phyloP scores from a whole-genome alignment of 2,329 filamentous ascomycete species.

The Cladosporium phlei region DNA sequence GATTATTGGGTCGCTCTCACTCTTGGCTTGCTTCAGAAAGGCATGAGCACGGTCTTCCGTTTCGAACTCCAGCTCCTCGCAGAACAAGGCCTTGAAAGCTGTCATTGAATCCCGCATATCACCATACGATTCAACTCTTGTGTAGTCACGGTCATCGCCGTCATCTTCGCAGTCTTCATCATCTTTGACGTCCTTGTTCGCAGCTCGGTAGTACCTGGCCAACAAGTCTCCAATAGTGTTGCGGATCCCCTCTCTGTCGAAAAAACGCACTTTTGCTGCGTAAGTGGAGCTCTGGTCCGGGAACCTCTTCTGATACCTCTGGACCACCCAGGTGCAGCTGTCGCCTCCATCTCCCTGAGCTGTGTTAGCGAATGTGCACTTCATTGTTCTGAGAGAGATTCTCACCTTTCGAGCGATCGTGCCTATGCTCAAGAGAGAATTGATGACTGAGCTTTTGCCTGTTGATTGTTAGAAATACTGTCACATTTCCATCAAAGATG shows the following conservation, averaged over 20 bases:
- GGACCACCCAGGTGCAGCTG: constrained; percentile 21
- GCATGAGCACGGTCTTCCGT: background rate
- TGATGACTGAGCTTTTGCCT: constrained; percentile 22
- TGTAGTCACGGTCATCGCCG: constrained; percentile 1
- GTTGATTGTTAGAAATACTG: background rate
- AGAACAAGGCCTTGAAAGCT: constrained; percentile 14
- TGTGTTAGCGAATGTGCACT: background rate
- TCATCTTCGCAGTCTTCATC: constrained; percentile 7
- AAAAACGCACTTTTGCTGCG: too few relatives aligned
- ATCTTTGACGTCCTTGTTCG: background rate
- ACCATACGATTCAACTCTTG: too few relatives aligned
- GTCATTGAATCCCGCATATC: too few relatives aligned
- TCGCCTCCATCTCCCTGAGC: constrained; percentile 9
- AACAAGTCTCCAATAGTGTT: constrained; percentile 16
- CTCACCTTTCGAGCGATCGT: constrained; percentile 20
- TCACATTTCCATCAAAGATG: background rate
- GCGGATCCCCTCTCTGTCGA: too few relatives aligned
- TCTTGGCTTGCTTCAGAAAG: background rate
- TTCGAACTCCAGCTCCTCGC: constrained; percentile 13
- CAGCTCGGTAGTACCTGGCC: constrained; percentile 14
- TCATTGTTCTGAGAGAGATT: background rate
- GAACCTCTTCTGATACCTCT: too few relatives aligned
- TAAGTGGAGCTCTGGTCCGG: too few relatives aligned
- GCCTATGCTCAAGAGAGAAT: constrained; percentile 20
- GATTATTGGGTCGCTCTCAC: background rate